These are phyloP conservation scores for Punctularia strigosozonata DNA, from an alignment of 768 basidiomycete genomes.

Conservation along the genomic window DNA sequence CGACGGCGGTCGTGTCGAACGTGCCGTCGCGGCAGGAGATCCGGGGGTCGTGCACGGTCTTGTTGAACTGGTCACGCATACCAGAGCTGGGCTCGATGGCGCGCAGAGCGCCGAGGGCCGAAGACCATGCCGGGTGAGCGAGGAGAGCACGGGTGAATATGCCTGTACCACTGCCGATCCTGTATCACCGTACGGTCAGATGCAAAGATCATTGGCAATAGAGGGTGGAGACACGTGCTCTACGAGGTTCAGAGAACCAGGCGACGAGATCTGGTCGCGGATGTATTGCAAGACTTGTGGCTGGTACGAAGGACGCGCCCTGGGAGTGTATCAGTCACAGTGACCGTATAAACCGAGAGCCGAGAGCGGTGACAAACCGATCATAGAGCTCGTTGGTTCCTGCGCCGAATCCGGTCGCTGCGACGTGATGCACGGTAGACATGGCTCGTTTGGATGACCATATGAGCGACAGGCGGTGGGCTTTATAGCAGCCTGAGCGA, in stretches of 20 bases:
- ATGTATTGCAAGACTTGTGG: constrained; percentile 48
- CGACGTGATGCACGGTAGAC: constrained; percentile 50
- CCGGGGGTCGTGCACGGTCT: constrained; percentile 41
- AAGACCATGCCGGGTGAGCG: constrained; percentile 43
- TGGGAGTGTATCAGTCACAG: constrained; percentile 15
- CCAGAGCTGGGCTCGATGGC: constrained; percentile 82
- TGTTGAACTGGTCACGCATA: constrained; percentile 66
- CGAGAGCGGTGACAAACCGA: constrained; percentile 35
- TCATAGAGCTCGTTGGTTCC: constrained; percentile 78
- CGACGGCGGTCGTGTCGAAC: constrained; percentile 50
- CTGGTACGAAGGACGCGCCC: constrained; percentile 80
- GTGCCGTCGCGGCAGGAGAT: constrained; percentile 50
- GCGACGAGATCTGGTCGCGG: constrained; percentile 27
- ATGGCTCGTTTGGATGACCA: too few relatives aligned
- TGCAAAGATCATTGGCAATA: constrained; percentile 4
- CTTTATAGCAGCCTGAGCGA: too few relatives aligned
- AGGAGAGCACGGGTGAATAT: constrained; percentile 81
- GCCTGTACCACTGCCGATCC: constrained; percentile 79
- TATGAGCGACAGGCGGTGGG: too few relatives aligned
- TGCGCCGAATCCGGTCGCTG: constrained; percentile 59
- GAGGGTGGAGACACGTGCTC: constrained; percentile 42
- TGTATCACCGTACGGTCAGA: too few relatives aligned
- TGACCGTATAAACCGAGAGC: neutral
- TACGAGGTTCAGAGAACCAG: constrained; percentile 44
- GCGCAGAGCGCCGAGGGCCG: constrained; percentile 37